These are phyloP conservation scores for Juglanconis sp. DNA, from an alignment of 2,329 filamentous ascomycete species.

Conservation along the genomic window DNA sequence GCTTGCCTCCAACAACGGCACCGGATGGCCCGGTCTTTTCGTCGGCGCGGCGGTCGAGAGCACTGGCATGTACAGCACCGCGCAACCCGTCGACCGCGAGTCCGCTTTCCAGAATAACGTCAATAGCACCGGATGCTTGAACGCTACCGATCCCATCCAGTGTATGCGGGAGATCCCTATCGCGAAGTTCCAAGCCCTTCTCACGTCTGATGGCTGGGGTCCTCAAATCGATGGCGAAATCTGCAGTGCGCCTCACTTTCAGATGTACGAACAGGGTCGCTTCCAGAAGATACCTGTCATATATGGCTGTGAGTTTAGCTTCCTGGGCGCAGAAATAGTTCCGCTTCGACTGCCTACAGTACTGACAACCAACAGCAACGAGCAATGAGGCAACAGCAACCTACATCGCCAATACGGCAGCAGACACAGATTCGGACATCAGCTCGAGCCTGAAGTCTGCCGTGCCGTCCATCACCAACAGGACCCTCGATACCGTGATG, in stretches of 20 bases:
- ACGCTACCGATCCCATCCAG: background rate
- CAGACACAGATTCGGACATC: background rate
- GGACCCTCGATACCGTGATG: conserved; percentile 1
- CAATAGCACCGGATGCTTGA: conserved; percentile 3
- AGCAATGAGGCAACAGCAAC: conserved; percentile 5
- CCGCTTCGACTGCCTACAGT: background rate
- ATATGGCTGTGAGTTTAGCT: background rate
- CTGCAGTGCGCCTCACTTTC: background rate
- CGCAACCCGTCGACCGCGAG: conserved; percentile 2
- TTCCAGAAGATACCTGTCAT: conserved; percentile 11
- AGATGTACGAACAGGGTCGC: conserved; percentile 10
- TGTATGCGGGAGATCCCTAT: conserved; percentile 10
- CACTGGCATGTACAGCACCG: conserved; percentile 3
- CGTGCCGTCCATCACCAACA: conserved; percentile 1
- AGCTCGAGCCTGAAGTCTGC: background rate
- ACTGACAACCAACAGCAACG: background rate
- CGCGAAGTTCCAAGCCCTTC: conserved; percentile 3
- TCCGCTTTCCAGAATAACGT: background rate
- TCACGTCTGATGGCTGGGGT: conserved; percentile 2
- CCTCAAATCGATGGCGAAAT: conserved; percentile 3
- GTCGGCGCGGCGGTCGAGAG: conserved; percentile 2
- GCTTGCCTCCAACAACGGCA: conserved; percentile 8
- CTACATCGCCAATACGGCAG: conserved; percentile 6
- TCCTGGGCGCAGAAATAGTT: background rate
- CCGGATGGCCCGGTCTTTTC: conserved; percentile 2